Conservation (phyloP, 768 basidiomycete species). For the Termitomyces sp. region DNA sequence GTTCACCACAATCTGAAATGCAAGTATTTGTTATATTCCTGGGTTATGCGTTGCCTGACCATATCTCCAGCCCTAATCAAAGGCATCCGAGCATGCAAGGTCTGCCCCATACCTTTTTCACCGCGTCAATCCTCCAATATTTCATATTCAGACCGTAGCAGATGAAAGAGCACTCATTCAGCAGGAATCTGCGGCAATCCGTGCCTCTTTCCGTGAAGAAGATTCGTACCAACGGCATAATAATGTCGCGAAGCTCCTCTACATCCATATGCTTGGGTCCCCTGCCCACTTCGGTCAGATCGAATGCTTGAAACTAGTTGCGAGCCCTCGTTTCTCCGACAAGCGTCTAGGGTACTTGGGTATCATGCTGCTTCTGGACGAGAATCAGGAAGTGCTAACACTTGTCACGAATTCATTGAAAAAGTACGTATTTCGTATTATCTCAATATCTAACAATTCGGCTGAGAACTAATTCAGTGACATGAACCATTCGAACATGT, state of each 20-base stretch:
- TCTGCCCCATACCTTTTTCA: conserved; percentile 23
- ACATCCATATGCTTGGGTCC: conserved; percentile 98
- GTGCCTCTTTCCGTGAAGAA: conserved; percentile 96
- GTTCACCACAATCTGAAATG: conserved; percentile 88
- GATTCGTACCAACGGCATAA: conserved; percentile 94
- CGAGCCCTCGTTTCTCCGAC: conserved; percentile 92
- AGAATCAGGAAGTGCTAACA: conserved; percentile 96
- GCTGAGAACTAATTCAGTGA: conserved; percentile 52
- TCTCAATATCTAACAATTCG: background rate
- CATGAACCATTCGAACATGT: conserved; percentile 99
- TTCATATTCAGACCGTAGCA: conserved; percentile 75
- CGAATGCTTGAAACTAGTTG: conserved; percentile 92
- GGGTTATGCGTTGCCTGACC: conserved; percentile 20
- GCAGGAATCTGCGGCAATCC: conserved; percentile 95
- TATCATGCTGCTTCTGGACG: conserved; percentile 96
- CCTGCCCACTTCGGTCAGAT: conserved; percentile 99
- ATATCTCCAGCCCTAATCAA: conserved; percentile 81
- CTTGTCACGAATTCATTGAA: conserved; percentile 98
- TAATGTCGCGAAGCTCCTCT: conserved; percentile 96
- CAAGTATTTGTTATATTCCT: conserved; percentile 23
- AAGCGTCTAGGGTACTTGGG: conserved; percentile 96
- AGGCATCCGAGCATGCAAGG: conserved; percentile 97
- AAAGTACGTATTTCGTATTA: conserved; percentile 57
- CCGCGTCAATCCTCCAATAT: conserved; percentile 13
- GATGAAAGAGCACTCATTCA: conserved; percentile 97